Evolutionary conservation across 306 rosid genomes (phyloP).

Genomic region (Sechiopsis laciniata): DNA sequence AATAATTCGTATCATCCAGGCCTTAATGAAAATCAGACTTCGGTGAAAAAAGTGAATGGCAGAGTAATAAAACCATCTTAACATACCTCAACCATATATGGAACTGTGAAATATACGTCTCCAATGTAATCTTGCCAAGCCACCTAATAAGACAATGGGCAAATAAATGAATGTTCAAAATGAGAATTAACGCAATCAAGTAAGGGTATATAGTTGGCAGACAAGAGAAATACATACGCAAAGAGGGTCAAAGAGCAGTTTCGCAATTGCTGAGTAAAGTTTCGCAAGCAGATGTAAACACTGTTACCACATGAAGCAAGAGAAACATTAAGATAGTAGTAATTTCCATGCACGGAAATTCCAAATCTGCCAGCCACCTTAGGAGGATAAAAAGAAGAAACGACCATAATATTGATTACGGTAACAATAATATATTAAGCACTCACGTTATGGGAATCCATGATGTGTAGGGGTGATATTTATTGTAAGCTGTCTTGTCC

Average conservation of each 20-base stretch:
- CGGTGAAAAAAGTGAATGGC: neutral
- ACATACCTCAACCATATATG: conserved; percentile 98
- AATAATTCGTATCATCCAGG: neutral
- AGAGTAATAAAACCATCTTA: conserved; percentile 5
- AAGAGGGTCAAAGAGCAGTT: conserved; percentile 76
- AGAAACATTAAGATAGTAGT: conserved; percentile 11
- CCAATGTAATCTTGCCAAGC: conserved; percentile 98
- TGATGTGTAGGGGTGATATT: too few relatives aligned
- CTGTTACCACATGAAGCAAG: conserved; percentile 41
- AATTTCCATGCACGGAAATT: neutral
- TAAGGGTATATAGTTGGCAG: conserved; percentile 10
- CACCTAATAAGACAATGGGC: conserved; percentile 48
- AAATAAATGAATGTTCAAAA: conserved; percentile 21
- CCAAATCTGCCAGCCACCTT: neutral
- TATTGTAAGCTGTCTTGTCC: too few relatives aligned
- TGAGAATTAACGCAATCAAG: neutral
- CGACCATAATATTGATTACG: conserved; percentile 5
- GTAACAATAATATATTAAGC: conserved; percentile 2
- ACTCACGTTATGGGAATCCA: too few relatives aligned
- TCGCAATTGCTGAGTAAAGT: conserved; percentile 83
- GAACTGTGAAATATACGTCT: conserved; percentile 97
- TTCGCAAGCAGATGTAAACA: conserved; percentile 89
- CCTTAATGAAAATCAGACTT: neutral
- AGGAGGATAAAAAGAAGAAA: neutral
- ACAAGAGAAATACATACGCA: conserved; percentile 55